A percentile compares a stretch with the other conserved stretches of the same genome.
phyloP scores from a whole-genome alignment of 179 eudicot species.

The Amaranthus tricolor region DNA sequence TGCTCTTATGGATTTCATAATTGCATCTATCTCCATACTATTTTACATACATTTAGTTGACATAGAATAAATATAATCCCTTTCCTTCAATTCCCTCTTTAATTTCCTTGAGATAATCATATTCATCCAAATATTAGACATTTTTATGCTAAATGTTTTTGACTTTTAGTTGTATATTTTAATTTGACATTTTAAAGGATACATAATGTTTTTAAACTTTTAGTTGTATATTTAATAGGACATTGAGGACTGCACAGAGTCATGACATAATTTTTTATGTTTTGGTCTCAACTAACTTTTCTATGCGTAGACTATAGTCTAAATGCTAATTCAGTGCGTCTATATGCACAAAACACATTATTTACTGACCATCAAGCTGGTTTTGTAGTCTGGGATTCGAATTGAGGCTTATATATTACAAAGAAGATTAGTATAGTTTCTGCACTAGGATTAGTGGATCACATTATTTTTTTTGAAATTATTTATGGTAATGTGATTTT shows the following conservation, averaged over 20 bases:
- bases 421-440: slow-evolving; percentile 66
- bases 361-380: slow-evolving; percentile 27
- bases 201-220: neutral
- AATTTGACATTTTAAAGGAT: neutral
- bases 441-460: slow-evolving; percentile 38
- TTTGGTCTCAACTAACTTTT: slow-evolving; percentile 16
- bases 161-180: neutral
- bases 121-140: neutral
- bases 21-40: neutral
- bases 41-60: neutral
- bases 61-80: neutral
- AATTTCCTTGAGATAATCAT: neutral
- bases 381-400: slow-evolving; percentile 21
- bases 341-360: slow-evolving; percentile 30
- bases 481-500: too few species aligned
- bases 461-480: too few species aligned
- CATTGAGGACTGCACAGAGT: slow-evolving; percentile 11
- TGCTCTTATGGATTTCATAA: neutral
- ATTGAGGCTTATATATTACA: slow-evolving; percentile 25
- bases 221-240: neutral
- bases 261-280: slow-evolving; percentile 17
- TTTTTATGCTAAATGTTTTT: neutral
- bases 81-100: neutral
- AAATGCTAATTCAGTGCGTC: slow-evolving; percentile 13
- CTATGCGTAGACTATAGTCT: slow-evolving; percentile 20